Percentiles rank a stretch among this genome's conserved stretches.
Evolutionary conservation across 257 asterid genomes (phyloP).

Genomic region (Penstemon newberryi): DNA sequence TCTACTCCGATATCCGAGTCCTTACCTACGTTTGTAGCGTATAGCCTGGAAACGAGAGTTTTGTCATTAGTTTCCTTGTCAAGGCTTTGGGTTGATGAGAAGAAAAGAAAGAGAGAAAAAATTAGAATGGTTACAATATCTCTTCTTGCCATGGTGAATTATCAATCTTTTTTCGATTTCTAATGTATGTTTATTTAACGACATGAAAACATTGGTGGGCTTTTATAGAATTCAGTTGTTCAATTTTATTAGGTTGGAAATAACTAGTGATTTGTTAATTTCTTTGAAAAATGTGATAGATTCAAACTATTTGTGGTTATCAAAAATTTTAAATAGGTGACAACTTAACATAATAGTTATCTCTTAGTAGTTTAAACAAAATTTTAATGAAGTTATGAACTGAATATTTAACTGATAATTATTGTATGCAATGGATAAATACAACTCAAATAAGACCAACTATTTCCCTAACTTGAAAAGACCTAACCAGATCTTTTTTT

Average conservation of each 20-base stretch:
- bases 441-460: too few species aligned
- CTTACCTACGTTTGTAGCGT: too few species aligned
- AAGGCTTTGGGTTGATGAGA: not conserved
- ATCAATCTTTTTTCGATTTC: not conserved
- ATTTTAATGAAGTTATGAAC: too few species aligned
- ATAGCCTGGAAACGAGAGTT: not conserved
- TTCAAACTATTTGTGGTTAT: too few species aligned
- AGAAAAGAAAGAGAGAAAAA: not conserved
- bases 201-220: not conserved
- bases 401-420: too few species aligned
- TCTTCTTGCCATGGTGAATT: slow-evolving; percentile 1
- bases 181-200: not conserved
- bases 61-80: not conserved
- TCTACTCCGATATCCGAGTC: too few species aligned
- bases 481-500: too few species aligned
- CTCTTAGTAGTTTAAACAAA: too few species aligned
- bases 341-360: too few species aligned
- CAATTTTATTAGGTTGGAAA: not conserved
- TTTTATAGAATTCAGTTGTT: not conserved
- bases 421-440: too few species aligned
- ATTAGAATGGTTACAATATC: not conserved
- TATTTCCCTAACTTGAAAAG: too few species aligned
- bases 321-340: too few species aligned
- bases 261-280: not conserved
- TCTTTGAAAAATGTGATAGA: not conserved